Percentiles rank a stretch among this genome's conserved stretches.
These are phyloP conservation scores for Xylogone sp. DNA, from an alignment of 2,329 filamentous ascomycete species.

Conservation along the genomic window DNA sequence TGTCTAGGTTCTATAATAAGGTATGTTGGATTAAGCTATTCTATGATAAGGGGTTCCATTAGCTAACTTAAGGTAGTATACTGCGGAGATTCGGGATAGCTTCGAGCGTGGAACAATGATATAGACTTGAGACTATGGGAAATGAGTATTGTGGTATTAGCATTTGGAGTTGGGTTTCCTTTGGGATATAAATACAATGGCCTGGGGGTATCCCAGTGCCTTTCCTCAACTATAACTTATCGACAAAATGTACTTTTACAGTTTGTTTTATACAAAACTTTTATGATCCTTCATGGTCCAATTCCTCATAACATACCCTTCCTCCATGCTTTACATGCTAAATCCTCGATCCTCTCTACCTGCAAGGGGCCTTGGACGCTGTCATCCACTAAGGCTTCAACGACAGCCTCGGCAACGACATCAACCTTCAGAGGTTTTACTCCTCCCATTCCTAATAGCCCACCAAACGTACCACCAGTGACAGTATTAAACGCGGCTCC, in stretches of 20 bases:
- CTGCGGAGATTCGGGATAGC: slow-evolving; percentile 91
- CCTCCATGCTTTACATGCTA: slow-evolving; percentile 83
- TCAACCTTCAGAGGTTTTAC: slow-evolving; percentile 87
- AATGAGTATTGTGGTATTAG: slow-evolving; percentile 7
- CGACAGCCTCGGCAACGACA: slow-evolving; percentile 80
- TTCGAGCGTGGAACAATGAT: slow-evolving; percentile 98
- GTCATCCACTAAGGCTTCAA: slow-evolving; percentile 79
- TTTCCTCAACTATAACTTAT: neutral
- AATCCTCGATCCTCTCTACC: slow-evolving; percentile 71
- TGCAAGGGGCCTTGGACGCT: slow-evolving; percentile 72
- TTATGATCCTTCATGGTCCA: neutral
- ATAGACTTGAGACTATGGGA: slow-evolving; percentile 34
- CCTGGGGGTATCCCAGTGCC: neutral
- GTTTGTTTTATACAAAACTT: neutral
- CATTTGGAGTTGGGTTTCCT: slow-evolving; percentile 3
- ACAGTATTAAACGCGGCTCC: slow-evolving; percentile 74
- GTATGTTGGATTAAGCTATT: slow-evolving; percentile 29
- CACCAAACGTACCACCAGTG: slow-evolving; percentile 71
- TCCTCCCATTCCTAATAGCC: slow-evolving; percentile 76
- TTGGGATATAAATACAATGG: neutral
- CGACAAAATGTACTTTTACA: neutral
- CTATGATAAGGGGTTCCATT: neutral
- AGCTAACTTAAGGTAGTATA: slow-evolving; percentile 57
- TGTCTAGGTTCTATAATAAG: slow-evolving; percentile 95
- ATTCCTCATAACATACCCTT: slow-evolving; percentile 73